Evolutionary conservation across 345 rosid genomes (phyloP).

Genomic region (Eucalyptus marginata): DNA sequence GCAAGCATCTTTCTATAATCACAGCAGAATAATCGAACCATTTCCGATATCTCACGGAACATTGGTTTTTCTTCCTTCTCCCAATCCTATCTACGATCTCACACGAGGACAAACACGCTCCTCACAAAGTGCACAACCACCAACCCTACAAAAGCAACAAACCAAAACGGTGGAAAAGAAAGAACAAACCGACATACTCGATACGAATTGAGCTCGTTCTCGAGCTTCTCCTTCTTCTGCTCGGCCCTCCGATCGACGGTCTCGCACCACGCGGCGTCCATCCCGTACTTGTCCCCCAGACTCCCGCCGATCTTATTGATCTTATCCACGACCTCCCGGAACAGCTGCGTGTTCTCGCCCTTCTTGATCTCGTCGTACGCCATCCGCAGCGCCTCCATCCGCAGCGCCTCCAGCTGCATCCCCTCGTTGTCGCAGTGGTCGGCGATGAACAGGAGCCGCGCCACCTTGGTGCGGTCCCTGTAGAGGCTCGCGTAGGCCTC

Average conservation of each 20-base stretch:
- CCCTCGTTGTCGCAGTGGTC: slow-evolving; percentile 46
- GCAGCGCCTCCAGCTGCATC: slow-evolving; percentile 72
- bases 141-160: background rate
- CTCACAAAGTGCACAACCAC: background rate
- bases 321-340: slow-evolving; percentile 66
- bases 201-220: slow-evolving; percentile 89
- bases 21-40: background rate
- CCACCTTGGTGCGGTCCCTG: slow-evolving; percentile 80
- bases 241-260: slow-evolving; percentile 68
- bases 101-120: background rate
- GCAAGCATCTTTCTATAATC: background rate
- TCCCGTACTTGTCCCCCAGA: slow-evolving; percentile 48
- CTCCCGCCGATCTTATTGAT: slow-evolving; percentile 59
- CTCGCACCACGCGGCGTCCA: slow-evolving; percentile 74
- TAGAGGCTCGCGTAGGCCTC: slow-evolving; percentile 89
- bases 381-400: slow-evolving; percentile 81
- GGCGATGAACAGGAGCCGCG: slow-evolving; percentile 75
- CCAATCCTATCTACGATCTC: background rate
- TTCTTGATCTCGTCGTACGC: slow-evolving; percentile 92
- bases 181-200: slow-evolving; percentile 27
- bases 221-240: slow-evolving; percentile 78
- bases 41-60: background rate
- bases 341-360: slow-evolving; percentile 88
- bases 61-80: background rate
- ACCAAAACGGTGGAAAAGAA: background rate